phyloP scores from a whole-genome alignment of 805 yeast species.

The Wickerhamomyces rabaulensis region DNA sequence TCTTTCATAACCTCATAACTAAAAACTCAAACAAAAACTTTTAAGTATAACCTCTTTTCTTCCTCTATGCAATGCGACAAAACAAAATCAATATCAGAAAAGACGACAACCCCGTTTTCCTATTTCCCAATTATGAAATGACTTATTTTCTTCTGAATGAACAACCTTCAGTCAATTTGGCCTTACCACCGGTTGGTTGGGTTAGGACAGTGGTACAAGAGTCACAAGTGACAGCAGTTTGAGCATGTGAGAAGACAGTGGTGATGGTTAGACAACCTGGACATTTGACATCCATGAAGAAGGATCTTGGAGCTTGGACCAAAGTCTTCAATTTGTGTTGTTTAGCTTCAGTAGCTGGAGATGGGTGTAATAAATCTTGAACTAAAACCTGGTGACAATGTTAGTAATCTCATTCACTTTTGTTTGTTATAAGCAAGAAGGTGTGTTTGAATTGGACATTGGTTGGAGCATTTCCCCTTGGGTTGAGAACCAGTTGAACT shows the following conservation, averaged over 20 bases:
- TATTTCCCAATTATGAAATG: background rate
- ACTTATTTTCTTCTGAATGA: conserved; percentile 96
- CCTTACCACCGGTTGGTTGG: conserved; percentile 99
- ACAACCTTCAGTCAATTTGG: conserved; percentile 98
- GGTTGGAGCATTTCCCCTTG: background rate
- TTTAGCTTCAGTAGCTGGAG: conserved; percentile 93
- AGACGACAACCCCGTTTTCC: background rate
- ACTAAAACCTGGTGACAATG: conserved; percentile 73
- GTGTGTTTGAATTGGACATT: background rate
- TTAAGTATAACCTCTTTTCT: background rate
- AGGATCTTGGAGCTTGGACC: conserved; percentile 97
- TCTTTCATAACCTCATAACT: background rate
- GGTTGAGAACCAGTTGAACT: background rate
- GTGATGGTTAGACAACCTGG: conserved; percentile 99
- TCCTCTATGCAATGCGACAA: background rate
- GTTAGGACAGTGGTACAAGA: conserved; percentile 97
- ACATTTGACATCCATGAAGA: conserved; percentile 99
- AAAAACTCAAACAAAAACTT: background rate
- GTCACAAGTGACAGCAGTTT: conserved; percentile 99
- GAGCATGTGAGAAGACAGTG: conserved; percentile 99
- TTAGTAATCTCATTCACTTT: conserved; percentile 12
- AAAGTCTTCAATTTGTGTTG: conserved; percentile 96
- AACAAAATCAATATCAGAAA: background rate
- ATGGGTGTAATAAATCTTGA: conserved; percentile 98
- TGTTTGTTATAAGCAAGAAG: no score